Conservation (phyloP, 2,329 filamentous ascomycete genomes). For the Pyrenophora tritici-repentis region DNA sequence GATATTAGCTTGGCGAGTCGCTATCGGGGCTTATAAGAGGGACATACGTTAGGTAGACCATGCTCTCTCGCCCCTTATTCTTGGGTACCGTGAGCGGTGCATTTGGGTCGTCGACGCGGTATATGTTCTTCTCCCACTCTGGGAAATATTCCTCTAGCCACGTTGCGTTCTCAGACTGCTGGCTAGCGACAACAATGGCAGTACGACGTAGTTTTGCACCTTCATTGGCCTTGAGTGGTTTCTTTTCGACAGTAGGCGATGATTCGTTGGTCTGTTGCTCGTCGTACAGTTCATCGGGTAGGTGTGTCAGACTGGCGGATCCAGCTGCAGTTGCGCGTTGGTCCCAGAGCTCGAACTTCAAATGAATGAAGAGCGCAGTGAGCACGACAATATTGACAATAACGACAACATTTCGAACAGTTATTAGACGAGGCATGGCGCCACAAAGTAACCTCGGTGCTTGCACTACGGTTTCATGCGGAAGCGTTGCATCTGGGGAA, state of each 20-base stretch:
- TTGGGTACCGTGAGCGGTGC: conserved; percentile 50
- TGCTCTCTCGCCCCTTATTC: conserved; percentile 57
- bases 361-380: conserved; percentile 34
- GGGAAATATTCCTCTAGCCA: conserved; percentile 49
- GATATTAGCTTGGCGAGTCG: conserved; percentile 5
- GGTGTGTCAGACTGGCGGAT: conserved; percentile 15
- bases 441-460: conserved; percentile 2
- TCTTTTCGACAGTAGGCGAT: conserved; percentile 12
- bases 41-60: conserved; percentile 56
- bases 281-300: conserved; percentile 23
- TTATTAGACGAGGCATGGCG: conserved; percentile 38
- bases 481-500: conserved; percentile 1
- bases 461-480: conserved; percentile 7
- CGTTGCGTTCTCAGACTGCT: conserved; percentile 46
- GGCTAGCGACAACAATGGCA: conserved; percentile 48
- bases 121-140: conserved; percentile 49
- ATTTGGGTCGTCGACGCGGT: conserved; percentile 49
- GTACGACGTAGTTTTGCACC: conserved; percentile 26
- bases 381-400: conserved; percentile 30
- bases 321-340: conserved; percentile 12
- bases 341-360: conserved; percentile 38
- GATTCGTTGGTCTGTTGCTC: conserved; percentile 9
- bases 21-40: background rate
- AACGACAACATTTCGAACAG: conserved; percentile 34
- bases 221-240: conserved; percentile 18